Base-by-base conservation (phyloP, 2,329 filamentous ascomycete species). In the Fusarium cicatricum region DNA sequence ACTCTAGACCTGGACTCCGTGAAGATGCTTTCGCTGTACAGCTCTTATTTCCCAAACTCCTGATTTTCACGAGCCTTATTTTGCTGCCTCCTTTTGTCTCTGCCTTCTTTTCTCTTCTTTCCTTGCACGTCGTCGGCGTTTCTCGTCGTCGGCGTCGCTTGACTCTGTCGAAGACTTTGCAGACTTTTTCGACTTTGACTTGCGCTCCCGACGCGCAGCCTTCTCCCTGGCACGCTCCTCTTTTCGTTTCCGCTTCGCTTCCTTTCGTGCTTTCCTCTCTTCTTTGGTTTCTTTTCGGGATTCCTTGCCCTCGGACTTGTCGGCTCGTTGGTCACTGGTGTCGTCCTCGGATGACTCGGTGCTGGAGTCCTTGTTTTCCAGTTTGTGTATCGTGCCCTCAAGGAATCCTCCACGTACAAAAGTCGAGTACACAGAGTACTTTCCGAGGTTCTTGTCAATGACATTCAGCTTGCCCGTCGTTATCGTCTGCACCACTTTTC, bases 351-450 rank as follows among this genome's bases (percentile, higher is more conserved):
- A 69, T 1, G 69, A 69, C 9, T 69, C 65, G 23, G 45, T 53
- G 44, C 68, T 70, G 29, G 65, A 67, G 26, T 66, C 67, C 67
- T 68, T 64, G 50, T 63, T 57, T 55, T 66, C 42, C 10, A 69
- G 45, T 11, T 65, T 64, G 12, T 69, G 68, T 29, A 91, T 74
- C 3, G 92, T 96, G 3, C 93, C 92, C 34, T 85, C 80, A 52
- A 98, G 80, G 17, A 86, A 79, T 49, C 92, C 90, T 9, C 95
- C 95, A 60, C 85, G 86, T 19, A 98, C 91, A 71, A 99, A 98
- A 44, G 87, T 89, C 9, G 88, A 85, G 72, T 97, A 97, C 8
- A 98, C 78, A 1, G 85, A 87, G 74, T 87, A 86, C 64, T 82
- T 85, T 16, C 75, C 76, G 38, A 80, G 78, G 5, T 81, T 80